Base-by-base conservation (phyloP, 768 basidiomycete species). In the Omphalotus guepiniiformis region DNA sequence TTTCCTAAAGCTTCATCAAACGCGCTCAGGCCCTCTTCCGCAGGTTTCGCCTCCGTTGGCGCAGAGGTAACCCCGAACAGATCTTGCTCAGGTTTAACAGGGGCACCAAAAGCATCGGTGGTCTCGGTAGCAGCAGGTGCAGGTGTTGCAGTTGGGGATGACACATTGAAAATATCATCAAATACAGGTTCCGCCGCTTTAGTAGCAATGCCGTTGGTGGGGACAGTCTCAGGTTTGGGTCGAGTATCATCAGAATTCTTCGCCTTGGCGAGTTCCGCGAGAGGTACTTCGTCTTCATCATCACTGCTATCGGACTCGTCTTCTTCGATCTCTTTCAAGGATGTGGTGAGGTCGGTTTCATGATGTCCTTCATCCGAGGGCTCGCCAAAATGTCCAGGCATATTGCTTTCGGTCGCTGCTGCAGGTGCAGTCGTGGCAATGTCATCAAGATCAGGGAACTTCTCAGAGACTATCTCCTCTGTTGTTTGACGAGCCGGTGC, bases 1-100 rank as follows among this genome's bases (percentile, higher is more conserved):
- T 76, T 80, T 15, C 80, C 77, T 58, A 91, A 72, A 1, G 85
- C 82, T 58, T 88, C 86, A 57, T 91, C 88, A 54, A 90, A 88
- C 42, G 79, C 87, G 53, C 72, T 80, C 1, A 83, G 71, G 13
- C 79, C 82, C 45, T 75, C 73, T 19, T 66, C 57, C 6, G 56
- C 15, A 19, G 62, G 39, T 32, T 27, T 40, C 27, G 57, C 40
- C 22, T 55, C 42, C 22, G 60, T 45, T 13, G 55, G 39, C 8
- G 49, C 47, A 36, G 48, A 52, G 48, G 44, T 18, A 22, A 48
- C 36, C 2, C 50, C 54, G n/a, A 53, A 52, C 16, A 42, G 41
- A 16, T 41, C 44, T 37, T 12, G 29, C n/a, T 39, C 27, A 45
- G 35, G n/a, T 3, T 11, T 45, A 11, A 53, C 11, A 11, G 56